Conservation (phyloP, 2,329 filamentous ascomycete genomes). For the Clonostachys chloroleuca region DNA sequence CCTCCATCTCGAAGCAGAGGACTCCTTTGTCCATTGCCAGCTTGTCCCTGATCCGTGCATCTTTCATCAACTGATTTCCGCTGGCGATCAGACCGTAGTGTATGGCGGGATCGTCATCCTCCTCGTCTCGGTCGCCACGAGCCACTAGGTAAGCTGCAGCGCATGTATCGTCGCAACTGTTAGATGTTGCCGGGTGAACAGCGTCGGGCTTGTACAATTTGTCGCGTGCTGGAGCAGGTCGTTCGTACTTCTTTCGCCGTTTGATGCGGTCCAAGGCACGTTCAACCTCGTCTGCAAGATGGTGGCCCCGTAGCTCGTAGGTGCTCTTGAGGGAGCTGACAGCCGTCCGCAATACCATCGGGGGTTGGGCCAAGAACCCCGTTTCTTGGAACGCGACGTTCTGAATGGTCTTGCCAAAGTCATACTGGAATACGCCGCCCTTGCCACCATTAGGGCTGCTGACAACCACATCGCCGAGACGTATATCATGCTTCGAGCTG, state of each 20-base stretch:
- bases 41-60: constrained; percentile 7
- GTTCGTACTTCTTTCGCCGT: not conserved
- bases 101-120: constrained; percentile 1
- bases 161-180: too few relatives aligned
- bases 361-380: not conserved
- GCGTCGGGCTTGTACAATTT: not conserved
- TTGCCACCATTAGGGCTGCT: constrained; percentile 1
- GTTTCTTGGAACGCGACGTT: not conserved
- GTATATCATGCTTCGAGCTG: not conserved
- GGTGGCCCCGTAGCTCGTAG: not conserved
- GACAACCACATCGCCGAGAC: constrained; percentile 4
- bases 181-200: too few relatives aligned
- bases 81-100: constrained; percentile 20
- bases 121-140: not conserved
- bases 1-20: constrained; percentile 4
- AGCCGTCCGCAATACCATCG: not conserved
- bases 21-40: not conserved
- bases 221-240: not conserved
- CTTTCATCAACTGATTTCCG: constrained; percentile 27
- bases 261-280: not conserved
- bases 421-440: constrained; percentile 3
- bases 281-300: not conserved
- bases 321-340: not conserved
- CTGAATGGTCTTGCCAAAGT: constrained; percentile 1
- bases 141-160: too few relatives aligned